A percentile compares a stretch with the other conserved stretches of the same genome.
phyloP scores from a whole-genome alignment of 192 early-diverging fungal species.

The Coemansia erecta region DNA sequence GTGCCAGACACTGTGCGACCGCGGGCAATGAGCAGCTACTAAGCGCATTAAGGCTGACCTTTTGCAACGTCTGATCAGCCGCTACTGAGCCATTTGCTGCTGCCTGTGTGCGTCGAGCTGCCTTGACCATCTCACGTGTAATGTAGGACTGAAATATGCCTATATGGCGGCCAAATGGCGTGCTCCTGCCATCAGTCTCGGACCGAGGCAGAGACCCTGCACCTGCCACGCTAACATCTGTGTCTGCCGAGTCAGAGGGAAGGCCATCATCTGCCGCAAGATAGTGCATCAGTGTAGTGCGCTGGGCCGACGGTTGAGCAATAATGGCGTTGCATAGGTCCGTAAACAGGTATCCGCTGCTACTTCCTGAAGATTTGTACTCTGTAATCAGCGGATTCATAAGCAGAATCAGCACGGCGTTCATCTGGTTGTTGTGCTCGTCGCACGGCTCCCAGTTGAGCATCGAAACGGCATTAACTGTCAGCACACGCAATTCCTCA shows the following conservation, averaged over 20 bases:
- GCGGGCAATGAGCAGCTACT: slow-evolving; percentile 20
- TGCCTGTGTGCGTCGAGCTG: slow-evolving; percentile 12
- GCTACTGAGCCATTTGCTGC: neutral
- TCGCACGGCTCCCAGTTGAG: slow-evolving; percentile 44
- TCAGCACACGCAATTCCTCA: slow-evolving; percentile 30
- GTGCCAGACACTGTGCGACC: slow-evolving; percentile 33
- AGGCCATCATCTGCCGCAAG: slow-evolving; percentile 18
- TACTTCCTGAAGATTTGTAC: slow-evolving; percentile 21
- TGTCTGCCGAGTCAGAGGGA: neutral
- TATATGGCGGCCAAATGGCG: slow-evolving; percentile 23
- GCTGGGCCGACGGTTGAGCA: slow-evolving; percentile 24
- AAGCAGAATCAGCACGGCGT: slow-evolving; percentile 43
- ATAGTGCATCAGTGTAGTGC: slow-evolving; percentile 32
- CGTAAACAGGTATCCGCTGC: slow-evolving; percentile 28
- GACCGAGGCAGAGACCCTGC: no score
- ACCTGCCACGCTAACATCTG: no score
- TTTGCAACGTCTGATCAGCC: slow-evolving; percentile 18
- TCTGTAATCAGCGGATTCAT: slow-evolving; percentile 43
- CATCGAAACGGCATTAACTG: slow-evolving; percentile 22
- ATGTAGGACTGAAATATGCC: slow-evolving; percentile 39
- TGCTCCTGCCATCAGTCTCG: neutral
- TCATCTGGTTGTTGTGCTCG: slow-evolving; percentile 45
- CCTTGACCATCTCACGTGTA: slow-evolving; percentile 27
- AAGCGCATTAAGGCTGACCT: slow-evolving; percentile 34
- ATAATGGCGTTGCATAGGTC: slow-evolving; percentile 47